phyloP scores from a whole-genome alignment of 2,329 filamentous ascomycete genomes.

The Apiospora saccharicola region DNA sequence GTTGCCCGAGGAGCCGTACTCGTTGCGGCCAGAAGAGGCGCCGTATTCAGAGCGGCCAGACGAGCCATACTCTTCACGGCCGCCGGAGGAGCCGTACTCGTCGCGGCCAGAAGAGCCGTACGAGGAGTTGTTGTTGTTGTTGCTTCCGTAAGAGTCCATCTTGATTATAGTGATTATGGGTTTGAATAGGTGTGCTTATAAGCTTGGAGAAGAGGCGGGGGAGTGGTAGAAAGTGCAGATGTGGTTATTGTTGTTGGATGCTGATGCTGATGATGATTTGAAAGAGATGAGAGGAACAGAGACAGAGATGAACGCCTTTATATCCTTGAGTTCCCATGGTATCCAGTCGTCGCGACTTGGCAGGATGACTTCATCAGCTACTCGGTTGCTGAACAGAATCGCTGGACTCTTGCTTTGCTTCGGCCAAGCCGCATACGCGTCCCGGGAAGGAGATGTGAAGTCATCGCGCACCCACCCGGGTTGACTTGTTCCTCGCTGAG shows the following conservation, averaged over 20 bases:
- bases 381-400: not conserved
- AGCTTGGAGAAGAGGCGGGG: not conserved
- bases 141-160: conserved; percentile 17
- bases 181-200: not conserved
- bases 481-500: not conserved
- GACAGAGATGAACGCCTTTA: not conserved
- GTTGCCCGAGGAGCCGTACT: conserved; percentile 13
- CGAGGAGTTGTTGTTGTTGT: conserved; percentile 24
- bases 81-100: conserved; percentile 17
- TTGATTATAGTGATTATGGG: not conserved
- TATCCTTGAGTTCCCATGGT: not conserved
- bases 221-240: not conserved
- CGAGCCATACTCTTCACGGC: not conserved
- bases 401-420: not conserved
- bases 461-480: not conserved
- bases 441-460: not conserved
- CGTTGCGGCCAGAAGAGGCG: conserved; percentile 18
- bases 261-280: not conserved
- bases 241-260: not conserved
- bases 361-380: conserved; percentile 1
- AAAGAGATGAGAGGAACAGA: not conserved
- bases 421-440: conserved; percentile 13
- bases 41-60: conserved; percentile 14
- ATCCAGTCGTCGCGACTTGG: not conserved
- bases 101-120: conserved; percentile 22